A percentile compares a stretch with the other conserved stretches of the same genome.
Evolutionary conservation across 768 basidiomycete species (phyloP).

Genomic region (Suillus bovinus): DNA sequence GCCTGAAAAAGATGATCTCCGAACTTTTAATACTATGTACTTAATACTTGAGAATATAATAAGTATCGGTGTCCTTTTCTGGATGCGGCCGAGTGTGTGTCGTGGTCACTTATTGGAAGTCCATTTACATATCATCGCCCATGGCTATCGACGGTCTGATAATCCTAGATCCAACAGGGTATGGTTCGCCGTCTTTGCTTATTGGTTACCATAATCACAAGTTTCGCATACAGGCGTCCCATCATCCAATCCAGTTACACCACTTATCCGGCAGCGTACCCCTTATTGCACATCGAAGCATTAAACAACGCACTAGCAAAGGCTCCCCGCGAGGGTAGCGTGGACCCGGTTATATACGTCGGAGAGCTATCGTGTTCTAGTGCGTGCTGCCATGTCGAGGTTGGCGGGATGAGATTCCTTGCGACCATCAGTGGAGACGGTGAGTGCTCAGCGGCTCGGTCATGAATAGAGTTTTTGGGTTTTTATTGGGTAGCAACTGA

Average conservation of each 20-base stretch:
- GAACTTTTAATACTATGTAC: not conserved
- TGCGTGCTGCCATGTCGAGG: conserved; percentile 81
- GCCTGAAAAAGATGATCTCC: conserved; percentile 2
- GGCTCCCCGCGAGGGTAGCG: conserved; percentile 48
- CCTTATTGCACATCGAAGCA: conserved; percentile 84
- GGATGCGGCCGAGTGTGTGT: not conserved
- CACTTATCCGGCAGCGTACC: conserved; percentile 72
- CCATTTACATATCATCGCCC: not conserved
- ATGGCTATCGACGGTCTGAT: conserved; percentile 86
- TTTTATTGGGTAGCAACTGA: not conserved
- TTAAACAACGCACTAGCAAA: conserved; percentile 72
- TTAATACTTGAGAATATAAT: not conserved
- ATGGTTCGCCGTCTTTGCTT: conserved; percentile 27
- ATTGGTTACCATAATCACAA: conserved; percentile 21
- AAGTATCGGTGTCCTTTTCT: not conserved
- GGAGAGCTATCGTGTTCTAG: conserved; percentile 48
- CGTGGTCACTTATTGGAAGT: not conserved
- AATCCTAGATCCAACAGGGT: conserved; percentile 76
- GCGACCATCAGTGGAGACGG: conserved; percentile 85
- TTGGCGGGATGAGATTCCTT: conserved; percentile 73
- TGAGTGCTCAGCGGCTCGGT: conserved; percentile 40
- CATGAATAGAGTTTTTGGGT: not conserved
- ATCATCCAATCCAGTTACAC: conserved; percentile 92
- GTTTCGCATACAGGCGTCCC: conserved; percentile 49
- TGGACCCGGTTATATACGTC: conserved; percentile 78